Evolutionary conservation across 2,329 filamentous ascomycete species (phyloP).

Genomic region (Camptophora hylomeconis): DNA sequence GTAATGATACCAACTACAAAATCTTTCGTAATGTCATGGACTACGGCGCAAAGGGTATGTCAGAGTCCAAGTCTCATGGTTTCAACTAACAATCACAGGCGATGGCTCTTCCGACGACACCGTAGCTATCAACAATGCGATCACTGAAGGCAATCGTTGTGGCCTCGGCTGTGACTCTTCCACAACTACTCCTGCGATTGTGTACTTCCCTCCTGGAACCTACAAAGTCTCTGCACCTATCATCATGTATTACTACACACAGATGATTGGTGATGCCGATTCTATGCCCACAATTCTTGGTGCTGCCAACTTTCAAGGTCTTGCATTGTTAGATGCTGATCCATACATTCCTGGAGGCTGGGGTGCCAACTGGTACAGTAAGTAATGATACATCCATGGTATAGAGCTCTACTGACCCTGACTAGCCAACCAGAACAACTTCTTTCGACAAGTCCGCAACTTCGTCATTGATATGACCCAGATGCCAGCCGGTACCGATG

Average conservation of each 20-base stretch:
- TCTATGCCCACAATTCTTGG: constrained; percentile 65
- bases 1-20: constrained; percentile 43
- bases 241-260: constrained; percentile 82
- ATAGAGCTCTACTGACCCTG: no score
- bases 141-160: constrained; percentile 66
- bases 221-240: constrained; percentile 72
- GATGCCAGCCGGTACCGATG: constrained; percentile 33
- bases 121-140: constrained; percentile 71
- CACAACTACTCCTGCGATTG: constrained; percentile 69
- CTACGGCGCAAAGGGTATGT: constrained; percentile 58
- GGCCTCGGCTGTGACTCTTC: constrained; percentile 69
- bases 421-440: constrained; percentile 73
- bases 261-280: constrained; percentile 71
- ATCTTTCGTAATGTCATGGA: constrained; percentile 62
- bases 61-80: constrained; percentile 15
- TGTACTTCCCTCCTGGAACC: constrained; percentile 84
- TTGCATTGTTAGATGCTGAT: constrained; percentile 79
- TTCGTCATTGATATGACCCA: constrained; percentile 64
- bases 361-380: constrained; percentile 62
- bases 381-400: no score
- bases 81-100: constrained; percentile 29
- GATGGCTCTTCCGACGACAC: constrained; percentile 70
- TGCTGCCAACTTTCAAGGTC: constrained; percentile 57
- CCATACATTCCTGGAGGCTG: constrained; percentile 52
- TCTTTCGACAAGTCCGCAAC: constrained; percentile 72